Evolutionary conservation across 495 filamentous ascomycete species (phyloP).

Genomic region (Letharia lupina): DNA sequence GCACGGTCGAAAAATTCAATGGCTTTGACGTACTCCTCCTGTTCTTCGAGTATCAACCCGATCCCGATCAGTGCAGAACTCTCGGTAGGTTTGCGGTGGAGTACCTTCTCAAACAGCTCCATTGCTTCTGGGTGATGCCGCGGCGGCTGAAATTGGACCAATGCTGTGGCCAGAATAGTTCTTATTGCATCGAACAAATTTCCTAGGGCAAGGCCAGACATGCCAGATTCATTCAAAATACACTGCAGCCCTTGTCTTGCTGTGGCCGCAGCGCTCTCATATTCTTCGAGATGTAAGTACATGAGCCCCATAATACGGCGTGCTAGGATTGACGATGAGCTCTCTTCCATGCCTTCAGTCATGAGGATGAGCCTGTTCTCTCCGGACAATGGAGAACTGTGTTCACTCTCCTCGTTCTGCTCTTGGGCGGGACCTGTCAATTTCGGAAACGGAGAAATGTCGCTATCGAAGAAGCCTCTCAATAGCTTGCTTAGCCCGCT

Average conservation of each 20-base stretch:
- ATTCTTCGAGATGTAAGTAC: slow-evolving; percentile 77
- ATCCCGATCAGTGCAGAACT: slow-evolving; percentile 80
- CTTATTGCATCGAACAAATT: slow-evolving; percentile 66
- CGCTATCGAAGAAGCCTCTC: slow-evolving; percentile 69
- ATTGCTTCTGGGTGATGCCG: slow-evolving; percentile 85
- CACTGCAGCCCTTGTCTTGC: slow-evolving; percentile 62
- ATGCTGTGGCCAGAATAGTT: slow-evolving; percentile 66
- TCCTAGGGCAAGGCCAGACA: slow-evolving; percentile 56
- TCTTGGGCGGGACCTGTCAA: slow-evolving; percentile 25
- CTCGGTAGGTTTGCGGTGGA: slow-evolving; percentile 60
- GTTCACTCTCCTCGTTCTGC: slow-evolving; percentile 32
- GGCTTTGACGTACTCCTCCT: slow-evolving; percentile 74
- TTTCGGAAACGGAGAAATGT: slow-evolving; percentile 73
- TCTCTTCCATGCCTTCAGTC: slow-evolving; percentile 68
- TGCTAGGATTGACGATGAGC: slow-evolving; percentile 65
- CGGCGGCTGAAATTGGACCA: slow-evolving; percentile 82
- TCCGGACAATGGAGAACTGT: slow-evolving; percentile 45
- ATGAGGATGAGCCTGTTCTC: slow-evolving; percentile 74
- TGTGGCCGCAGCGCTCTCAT: slow-evolving; percentile 72
- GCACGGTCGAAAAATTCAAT: slow-evolving; percentile 70
- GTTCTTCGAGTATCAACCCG: slow-evolving; percentile 83
- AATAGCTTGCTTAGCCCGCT: slow-evolving; percentile 72
- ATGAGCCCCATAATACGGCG: slow-evolving; percentile 80
- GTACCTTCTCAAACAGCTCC: slow-evolving; percentile 66
- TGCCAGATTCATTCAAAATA: slow-evolving; percentile 48